Conservation (phyloP, 371 early-diverging fungal species). For the Rhizopus delemar region DNA sequence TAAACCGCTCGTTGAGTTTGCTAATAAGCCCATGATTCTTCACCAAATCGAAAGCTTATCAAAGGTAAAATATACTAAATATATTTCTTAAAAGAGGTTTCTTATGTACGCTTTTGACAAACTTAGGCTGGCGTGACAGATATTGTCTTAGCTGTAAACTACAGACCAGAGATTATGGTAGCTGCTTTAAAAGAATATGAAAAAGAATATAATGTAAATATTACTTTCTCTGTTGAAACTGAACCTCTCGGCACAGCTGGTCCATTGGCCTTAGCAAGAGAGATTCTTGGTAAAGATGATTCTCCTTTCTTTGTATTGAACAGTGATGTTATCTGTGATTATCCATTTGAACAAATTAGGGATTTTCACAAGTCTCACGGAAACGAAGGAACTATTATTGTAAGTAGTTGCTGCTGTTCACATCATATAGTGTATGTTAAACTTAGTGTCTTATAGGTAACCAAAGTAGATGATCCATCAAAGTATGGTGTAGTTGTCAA, state of each 20-base stretch:
- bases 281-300: conserved; percentile 90
- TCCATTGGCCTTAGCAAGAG: conserved; percentile 94
- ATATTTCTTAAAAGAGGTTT: background rate
- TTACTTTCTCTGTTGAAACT: conserved; percentile 97
- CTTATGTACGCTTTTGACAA: background rate
- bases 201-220: conserved; percentile 86
- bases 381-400: conserved; percentile 92
- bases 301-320: conserved; percentile 98
- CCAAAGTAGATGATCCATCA: conserved; percentile 98
- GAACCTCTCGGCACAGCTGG: conserved; percentile 98
- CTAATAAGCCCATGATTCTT: conserved; percentile 98
- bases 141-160: conserved; percentile 98
- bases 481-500: conserved; percentile 97
- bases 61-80: conserved; percentile 62
- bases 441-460: conserved; percentile 58
- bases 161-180: conserved; percentile 96
- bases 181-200: conserved; percentile 87
- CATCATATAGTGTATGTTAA: background rate
- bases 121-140: conserved; percentile 94
- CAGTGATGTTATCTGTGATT: conserved; percentile 99
- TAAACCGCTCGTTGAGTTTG: conserved; percentile 99
- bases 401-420: conserved; percentile 29
- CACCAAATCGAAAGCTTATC: conserved; percentile 99
- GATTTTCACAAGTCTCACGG: conserved; percentile 90
- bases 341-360: conserved; percentile 91